These are phyloP conservation scores for Tulasnella sp. DNA, from an alignment of 768 basidiomycete genomes.

Conservation along the genomic window DNA sequence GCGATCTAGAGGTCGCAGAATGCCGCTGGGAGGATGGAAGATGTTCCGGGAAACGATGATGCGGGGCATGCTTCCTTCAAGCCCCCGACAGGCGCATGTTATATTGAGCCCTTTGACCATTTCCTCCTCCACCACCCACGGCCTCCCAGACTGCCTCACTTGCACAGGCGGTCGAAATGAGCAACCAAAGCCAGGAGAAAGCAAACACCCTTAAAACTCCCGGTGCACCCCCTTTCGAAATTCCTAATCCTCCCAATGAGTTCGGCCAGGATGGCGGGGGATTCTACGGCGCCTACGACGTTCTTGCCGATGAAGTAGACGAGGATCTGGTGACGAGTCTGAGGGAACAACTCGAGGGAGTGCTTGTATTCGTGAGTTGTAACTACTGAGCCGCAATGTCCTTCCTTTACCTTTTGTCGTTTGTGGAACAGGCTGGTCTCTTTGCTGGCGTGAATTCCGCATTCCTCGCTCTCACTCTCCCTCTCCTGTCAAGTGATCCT, in stretches of 20 bases:
- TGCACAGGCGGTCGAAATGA: too few species aligned
- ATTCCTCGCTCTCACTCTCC: neutral
- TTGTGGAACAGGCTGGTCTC: neutral
- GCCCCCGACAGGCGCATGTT: too few species aligned
- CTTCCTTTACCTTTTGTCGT: neutral
- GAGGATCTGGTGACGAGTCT: constrained; percentile 33
- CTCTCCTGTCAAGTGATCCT: neutral
- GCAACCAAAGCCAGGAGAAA: neutral
- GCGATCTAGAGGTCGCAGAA: too few species aligned
- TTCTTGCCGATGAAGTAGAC: constrained; percentile 53
- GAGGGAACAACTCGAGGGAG: constrained; percentile 38
- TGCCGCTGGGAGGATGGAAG: too few species aligned
- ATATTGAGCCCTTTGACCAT: too few species aligned
- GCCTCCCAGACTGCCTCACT: too few species aligned
- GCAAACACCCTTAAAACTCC: neutral
- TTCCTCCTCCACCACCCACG: too few species aligned
- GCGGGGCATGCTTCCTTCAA: too few species aligned
- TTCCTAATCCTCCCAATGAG: constrained; percentile 90
- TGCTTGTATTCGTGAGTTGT: constrained; percentile 27
- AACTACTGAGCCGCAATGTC: too few species aligned
- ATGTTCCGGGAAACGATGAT: too few species aligned
- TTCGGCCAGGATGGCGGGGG: constrained; percentile 83
- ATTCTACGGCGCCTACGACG: constrained; percentile 87
- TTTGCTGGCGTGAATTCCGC: neutral
- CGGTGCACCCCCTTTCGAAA: neutral